These are phyloP conservation scores for Acidiella bohemica DNA, from an alignment of 495 filamentous ascomycete genomes.

Conservation along the genomic window DNA sequence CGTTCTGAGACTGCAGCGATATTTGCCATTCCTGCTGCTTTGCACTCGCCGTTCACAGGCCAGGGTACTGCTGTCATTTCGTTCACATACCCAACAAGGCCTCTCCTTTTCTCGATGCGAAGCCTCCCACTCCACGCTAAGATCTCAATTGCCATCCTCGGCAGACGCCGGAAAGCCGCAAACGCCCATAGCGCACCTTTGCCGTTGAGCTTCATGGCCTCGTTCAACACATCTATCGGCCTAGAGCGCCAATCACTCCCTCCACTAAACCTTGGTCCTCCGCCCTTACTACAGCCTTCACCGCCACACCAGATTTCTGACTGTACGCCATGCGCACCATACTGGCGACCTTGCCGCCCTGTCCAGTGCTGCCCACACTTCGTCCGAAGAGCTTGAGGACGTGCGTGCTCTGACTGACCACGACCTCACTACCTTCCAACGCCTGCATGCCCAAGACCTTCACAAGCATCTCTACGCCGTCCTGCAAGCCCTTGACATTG, in stretches of 20 bases:
- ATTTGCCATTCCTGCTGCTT: too few relatives aligned
- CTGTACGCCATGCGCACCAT: conserved; percentile 88
- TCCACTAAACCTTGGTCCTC: conserved; percentile 88
- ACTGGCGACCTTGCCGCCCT: conserved; percentile 76
- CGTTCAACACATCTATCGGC: too few relatives aligned
- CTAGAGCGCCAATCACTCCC: conserved; percentile 49
- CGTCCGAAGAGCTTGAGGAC: conserved; percentile 92
- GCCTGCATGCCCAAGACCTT: conserved; percentile 82
- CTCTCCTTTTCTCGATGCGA: too few relatives aligned
- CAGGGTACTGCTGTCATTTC: too few relatives aligned
- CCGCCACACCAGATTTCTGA: conserved; percentile 80
- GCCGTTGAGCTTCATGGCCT: too few relatives aligned
- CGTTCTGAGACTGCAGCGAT: too few relatives aligned
- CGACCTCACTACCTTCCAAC: conserved; percentile 83
- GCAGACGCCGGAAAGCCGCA: too few relatives aligned
- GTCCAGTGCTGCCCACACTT: conserved; percentile 52
- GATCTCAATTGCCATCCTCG: too few relatives aligned
- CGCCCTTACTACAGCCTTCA: conserved; percentile 78
- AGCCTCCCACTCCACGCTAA: too few relatives aligned
- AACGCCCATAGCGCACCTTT: too few relatives aligned
- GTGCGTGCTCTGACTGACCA: conserved; percentile 76
- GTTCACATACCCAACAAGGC: too few relatives aligned
- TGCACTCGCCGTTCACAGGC: too few relatives aligned
- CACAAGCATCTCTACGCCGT: conserved; percentile 84
- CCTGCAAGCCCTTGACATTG: conserved; percentile 81